A percentile compares a stretch with the other conserved stretches of the same genome.
Conservation (phyloP, 805 yeast species). For the Ascoidea rubescens region DNA sequence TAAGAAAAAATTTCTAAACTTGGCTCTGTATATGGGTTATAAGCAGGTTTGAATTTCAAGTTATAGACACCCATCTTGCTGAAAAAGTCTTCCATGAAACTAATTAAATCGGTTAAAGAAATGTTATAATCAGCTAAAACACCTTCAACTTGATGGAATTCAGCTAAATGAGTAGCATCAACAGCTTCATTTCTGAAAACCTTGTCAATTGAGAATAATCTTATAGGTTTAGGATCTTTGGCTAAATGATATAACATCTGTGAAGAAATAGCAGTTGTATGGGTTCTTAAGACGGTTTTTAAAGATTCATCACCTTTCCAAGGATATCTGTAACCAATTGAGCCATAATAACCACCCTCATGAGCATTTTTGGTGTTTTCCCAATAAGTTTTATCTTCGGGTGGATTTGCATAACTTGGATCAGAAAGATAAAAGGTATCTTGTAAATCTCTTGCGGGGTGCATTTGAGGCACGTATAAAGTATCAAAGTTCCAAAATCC, state of each 20-base stretch:
- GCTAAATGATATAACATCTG: slow-evolving; percentile 81
- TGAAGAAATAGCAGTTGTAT: slow-evolving; percentile 91
- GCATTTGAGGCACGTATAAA: slow-evolving; percentile 95
- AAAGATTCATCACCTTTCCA: slow-evolving; percentile 90
- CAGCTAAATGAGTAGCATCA: slow-evolving; percentile 98
- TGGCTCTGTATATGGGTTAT: slow-evolving; percentile 99
- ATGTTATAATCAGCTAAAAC: slow-evolving; percentile 93
- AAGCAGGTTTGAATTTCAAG: slow-evolving; percentile 95
- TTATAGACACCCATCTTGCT: slow-evolving; percentile 93
- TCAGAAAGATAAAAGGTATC: slow-evolving; percentile 97
- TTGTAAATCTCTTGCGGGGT: slow-evolving; percentile 98
- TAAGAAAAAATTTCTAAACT: slow-evolving; percentile 94
- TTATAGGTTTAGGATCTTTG: slow-evolving; percentile 72
- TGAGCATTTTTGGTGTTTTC: slow-evolving; percentile 73
- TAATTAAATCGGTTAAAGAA: slow-evolving; percentile 91
- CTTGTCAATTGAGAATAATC: slow-evolving; percentile 92
- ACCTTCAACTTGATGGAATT: slow-evolving; percentile 99
- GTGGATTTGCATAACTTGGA: slow-evolving; percentile 69
- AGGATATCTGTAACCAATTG: slow-evolving; percentile 96
- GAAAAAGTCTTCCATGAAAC: slow-evolving; percentile 96
- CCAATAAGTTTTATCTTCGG: slow-evolving; percentile 71
- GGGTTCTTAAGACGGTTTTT: slow-evolving; percentile 90
- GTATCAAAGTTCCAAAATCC: slow-evolving; percentile 99
- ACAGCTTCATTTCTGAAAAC: slow-evolving; percentile 99
- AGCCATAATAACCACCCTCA: slow-evolving; percentile 80